Evolutionary conservation across 257 asterid species (phyloP), one percentile per base, ranked within the genome.

Genomic region (Nicotiana knightiana): DNA sequence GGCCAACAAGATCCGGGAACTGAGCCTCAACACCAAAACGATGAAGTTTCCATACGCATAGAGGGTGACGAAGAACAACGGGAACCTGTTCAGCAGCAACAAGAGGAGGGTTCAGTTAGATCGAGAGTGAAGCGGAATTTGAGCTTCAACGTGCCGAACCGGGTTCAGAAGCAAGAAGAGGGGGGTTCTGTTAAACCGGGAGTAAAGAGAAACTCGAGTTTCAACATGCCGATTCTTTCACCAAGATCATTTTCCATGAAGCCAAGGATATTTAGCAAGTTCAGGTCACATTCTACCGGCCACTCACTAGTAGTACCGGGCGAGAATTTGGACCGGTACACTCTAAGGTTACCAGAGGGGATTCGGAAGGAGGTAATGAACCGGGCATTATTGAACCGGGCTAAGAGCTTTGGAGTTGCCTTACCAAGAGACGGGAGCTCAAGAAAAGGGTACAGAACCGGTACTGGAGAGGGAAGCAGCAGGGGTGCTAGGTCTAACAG

Each of bases 221-320:
- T 83, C 0, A 77, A 68, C 79, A 26, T 21, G 21, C 65, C 86
- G 68, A 82, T 65, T 77, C 86, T 84, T 53, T 88, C 88, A 2
- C 86, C 86, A 1, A 85, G 96, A 68, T 86, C 92, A 6, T 79
- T 89, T 78, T 91, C 97, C 3, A 39, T 90, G 0, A 83, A 79
- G 12, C 85, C 87, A 9, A 82, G 51, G 58, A 79, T 82, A 16
- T 83, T 90, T 5, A 92, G 84, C 4, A 93, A 87, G 77, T 96
- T 93, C 63, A 82, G 97, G 46, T 96, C 99, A 3, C 98, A 96
- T 73, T 94, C 99, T 1, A 96, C 99, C 6, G 99, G 99, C 3
- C 98, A 96, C 80, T 93, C 95, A 0, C 5, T 94, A 86, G 97
- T 91, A 30, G 90, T 86, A 79, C 97, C 95, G 13, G 97, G 90